Conservation (phyloP, 2,329 filamentous ascomycete species). For the Fusarium multiceps region DNA sequence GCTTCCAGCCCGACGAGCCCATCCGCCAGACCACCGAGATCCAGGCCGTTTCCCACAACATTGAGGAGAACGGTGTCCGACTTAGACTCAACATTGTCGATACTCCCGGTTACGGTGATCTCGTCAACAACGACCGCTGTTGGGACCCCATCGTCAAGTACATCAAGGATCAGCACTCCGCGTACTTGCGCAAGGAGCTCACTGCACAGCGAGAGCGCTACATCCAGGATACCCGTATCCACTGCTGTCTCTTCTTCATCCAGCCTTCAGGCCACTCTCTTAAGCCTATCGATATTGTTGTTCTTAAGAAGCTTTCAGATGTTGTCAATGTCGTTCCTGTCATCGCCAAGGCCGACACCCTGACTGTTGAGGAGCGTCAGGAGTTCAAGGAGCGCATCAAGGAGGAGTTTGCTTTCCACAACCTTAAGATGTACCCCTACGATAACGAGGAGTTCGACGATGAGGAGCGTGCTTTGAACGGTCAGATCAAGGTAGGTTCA, state of each 20-base stretch:
- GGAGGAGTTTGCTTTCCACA: slow-evolving; percentile 99
- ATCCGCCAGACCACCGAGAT: slow-evolving; percentile 98
- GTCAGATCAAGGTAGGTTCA: slow-evolving; percentile 87
- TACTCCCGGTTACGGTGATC: slow-evolving; percentile 96
- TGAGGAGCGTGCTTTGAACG: slow-evolving; percentile 93
- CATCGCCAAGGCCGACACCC: slow-evolving; percentile 96
- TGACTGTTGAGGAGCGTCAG: slow-evolving; percentile 94
- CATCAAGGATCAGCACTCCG: slow-evolving; percentile 99
- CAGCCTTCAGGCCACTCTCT: slow-evolving; percentile 97
- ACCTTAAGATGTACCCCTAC: slow-evolving; percentile 99
- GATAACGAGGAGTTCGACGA: slow-evolving; percentile 99
- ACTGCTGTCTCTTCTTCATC: slow-evolving; percentile 99
- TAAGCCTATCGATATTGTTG: slow-evolving; percentile 99
- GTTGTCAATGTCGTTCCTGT: slow-evolving; percentile 99
- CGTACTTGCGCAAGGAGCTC: slow-evolving; percentile 98
- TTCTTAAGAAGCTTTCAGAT: slow-evolving; percentile 99
- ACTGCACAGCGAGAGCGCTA: slow-evolving; percentile 99
- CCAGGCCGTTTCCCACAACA: slow-evolving; percentile 96
- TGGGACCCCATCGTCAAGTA: slow-evolving; percentile 99
- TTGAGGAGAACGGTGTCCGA: slow-evolving; percentile 99
- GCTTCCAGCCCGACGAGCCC: slow-evolving; percentile 89
- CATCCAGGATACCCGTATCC: slow-evolving; percentile 98
- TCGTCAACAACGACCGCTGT: slow-evolving; percentile 99
- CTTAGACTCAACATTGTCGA: slow-evolving; percentile 98
- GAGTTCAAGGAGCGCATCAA: slow-evolving; percentile 99